Evolutionary conservation across 1,284 basidiomycete genomes (phyloP).

Genomic region (Xerocomus minutiporus): DNA sequence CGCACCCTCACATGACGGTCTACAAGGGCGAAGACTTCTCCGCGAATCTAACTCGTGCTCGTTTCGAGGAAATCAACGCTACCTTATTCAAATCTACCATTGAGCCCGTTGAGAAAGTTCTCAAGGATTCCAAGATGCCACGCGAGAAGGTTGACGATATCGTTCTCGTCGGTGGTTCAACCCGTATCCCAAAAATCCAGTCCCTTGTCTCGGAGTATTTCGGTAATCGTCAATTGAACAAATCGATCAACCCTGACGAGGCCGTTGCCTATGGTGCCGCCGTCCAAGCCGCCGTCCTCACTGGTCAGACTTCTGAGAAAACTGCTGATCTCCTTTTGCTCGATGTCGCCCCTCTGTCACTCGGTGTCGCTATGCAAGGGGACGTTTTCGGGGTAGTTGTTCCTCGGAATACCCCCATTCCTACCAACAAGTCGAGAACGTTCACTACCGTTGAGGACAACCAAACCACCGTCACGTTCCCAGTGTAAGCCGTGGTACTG

Average conservation of each 20-base stretch:
- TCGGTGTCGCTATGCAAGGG: conserved; percentile 98
- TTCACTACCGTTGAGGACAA: conserved; percentile 99
- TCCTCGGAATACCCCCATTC: conserved; percentile 95
- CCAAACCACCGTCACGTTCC: conserved; percentile 97
- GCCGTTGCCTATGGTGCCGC: conserved; percentile 95
- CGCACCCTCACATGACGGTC: conserved; percentile 11
- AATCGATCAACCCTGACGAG: conserved; percentile 97
- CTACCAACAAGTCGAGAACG: conserved; percentile 92
- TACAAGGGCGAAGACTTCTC: conserved; percentile 86
- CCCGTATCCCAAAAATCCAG: conserved; percentile 99
- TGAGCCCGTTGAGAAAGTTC: conserved; percentile 97
- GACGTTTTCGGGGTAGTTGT: conserved; percentile 97
- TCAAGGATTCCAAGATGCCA: conserved; percentile 98
- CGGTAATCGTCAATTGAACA: conserved; percentile 95
- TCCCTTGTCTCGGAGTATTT: conserved; percentile 98
- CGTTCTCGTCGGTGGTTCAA: conserved; percentile 98
- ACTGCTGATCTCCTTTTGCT: conserved; percentile 93
- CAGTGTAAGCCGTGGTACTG: conserved; percentile 57
- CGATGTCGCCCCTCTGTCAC: conserved; percentile 92
- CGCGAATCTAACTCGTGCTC: conserved; percentile 95
- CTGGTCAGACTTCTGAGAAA: conserved; percentile 94
- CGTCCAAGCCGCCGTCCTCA: conserved; percentile 94
- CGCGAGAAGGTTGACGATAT: conserved; percentile 98
- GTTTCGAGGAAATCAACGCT: conserved; percentile 99
- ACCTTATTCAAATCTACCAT: conserved; percentile 93